These are phyloP conservation scores for Blastocladiella emersonii DNA, from an alignment of 371 early-diverging fungal species.

Conservation along the genomic window DNA sequence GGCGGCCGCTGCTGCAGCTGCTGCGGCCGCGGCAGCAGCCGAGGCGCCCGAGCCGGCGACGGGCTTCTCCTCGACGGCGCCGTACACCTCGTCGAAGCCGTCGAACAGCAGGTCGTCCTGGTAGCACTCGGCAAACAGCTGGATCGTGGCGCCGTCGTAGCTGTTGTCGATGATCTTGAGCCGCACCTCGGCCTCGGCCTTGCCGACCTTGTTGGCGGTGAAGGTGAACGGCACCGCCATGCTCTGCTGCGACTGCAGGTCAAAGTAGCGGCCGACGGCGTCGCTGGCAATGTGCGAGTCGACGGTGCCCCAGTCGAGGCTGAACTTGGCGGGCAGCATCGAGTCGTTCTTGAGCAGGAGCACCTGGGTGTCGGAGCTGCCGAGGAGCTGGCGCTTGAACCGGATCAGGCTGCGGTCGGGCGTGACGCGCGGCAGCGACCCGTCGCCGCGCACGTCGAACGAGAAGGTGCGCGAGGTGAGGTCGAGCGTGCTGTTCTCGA, in stretches of 20 bases:
- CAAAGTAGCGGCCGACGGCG: not conserved
- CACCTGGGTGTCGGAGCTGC: conserved; percentile 18
- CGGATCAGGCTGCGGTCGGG: conserved; percentile 30
- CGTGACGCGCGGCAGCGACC: conserved; percentile 33
- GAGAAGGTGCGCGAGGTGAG: conserved; percentile 19
- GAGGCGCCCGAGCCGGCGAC: not conserved
- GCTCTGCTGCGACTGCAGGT: conserved; percentile 4
- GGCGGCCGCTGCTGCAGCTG: not conserved
- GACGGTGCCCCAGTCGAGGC: conserved; percentile 27
- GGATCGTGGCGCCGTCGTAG: conserved; percentile 29
- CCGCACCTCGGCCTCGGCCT: conserved; percentile 26
- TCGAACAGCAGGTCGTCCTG: conserved; percentile 31
- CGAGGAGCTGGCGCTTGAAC: conserved; percentile 26
- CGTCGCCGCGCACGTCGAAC: conserved; percentile 41
- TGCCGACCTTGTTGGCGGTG: conserved; percentile 10
- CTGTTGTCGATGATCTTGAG: conserved; percentile 30
- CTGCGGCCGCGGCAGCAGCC: not conserved
- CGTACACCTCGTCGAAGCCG: conserved; percentile 11
- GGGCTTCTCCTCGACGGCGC: not conserved
- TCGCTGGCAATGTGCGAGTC: conserved; percentile 6
- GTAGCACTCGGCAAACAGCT: conserved; percentile 31
- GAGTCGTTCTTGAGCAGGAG: conserved; percentile 35
- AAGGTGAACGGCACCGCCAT: not conserved
- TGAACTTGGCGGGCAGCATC: conserved; percentile 28
- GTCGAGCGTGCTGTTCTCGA: conserved; percentile 28